Evolutionary conservation across 306 rosid genomes (phyloP), one percentile per base, ranked within the genome.

Genomic region (Hippophae rhamnoides): DNA sequence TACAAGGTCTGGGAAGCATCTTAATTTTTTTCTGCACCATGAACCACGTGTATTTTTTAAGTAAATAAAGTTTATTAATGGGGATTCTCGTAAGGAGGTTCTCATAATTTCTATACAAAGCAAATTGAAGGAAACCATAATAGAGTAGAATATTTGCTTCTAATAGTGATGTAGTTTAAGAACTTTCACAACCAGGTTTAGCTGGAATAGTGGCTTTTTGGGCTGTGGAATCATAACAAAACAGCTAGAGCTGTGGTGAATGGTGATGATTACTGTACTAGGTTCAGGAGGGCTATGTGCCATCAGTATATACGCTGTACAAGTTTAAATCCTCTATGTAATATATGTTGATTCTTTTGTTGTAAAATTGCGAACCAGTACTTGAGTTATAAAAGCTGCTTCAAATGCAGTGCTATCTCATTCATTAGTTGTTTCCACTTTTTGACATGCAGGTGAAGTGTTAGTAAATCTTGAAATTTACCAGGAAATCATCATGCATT

Each of bases 1-100:
- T 93, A 89, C 63, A 80, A 74, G 86, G 82, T 84, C 62, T 93
- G 99, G 99, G 95, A 87, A 76, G 72, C 74, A 57, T 74, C 84
- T 43, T 77, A 58, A 55, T 26, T 44, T 52, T 56, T 56, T 40
- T 4, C 38, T 31, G 5, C 25, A 3, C 31, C 43, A 41, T 41
- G 45, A 38, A 25, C 57, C 50, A 23, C 57, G 13, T 53, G 40
- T 56, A 72, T 67, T 57, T 62, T 31, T 26, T 40, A 12, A 14
- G 50, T 70, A 40, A 60, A 58, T 74, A 55, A 59, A 61, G 58
- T 53, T 38, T 10, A 63, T 42, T 48, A 52, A 45, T 60, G 43
- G 43, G 18, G n/a, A 49, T 55, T 13, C 46, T 26, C 27, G 5
- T 18, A 44, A 12, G 63, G 27, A 11, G 44, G 27, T 38, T 57